Conservation (phyloP, 805 yeast species). For the Myxozyma kluyveri region DNA sequence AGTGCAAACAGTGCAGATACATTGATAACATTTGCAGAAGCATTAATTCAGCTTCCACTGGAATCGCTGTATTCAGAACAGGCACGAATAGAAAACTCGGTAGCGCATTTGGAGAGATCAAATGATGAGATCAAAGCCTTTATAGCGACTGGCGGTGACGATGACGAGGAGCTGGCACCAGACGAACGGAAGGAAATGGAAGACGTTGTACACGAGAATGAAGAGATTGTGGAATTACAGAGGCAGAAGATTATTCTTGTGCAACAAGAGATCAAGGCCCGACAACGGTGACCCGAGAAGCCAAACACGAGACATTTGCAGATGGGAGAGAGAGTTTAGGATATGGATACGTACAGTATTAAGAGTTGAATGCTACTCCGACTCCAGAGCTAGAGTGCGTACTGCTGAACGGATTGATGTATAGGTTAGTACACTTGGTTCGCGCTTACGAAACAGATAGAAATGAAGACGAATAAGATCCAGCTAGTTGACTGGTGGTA, state of each 20-base stretch:
- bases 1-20: too few relatives aligned
- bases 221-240: conserved; percentile 18
- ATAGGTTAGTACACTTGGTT: too few relatives aligned
- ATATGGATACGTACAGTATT: not conserved
- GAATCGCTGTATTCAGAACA: conserved; percentile 28
- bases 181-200: conserved; percentile 19
- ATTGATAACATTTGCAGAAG: conserved; percentile 14
- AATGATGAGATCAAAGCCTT: conserved; percentile 33
- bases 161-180: conserved; percentile 4
- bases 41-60: conserved; percentile 21
- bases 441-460: too few relatives aligned
- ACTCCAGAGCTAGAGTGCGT: too few relatives aligned
- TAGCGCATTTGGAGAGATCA: conserved; percentile 34
- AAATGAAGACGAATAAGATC: too few relatives aligned
- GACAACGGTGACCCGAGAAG: not conserved
- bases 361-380: too few relatives aligned
- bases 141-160: conserved; percentile 25
- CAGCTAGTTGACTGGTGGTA: too few relatives aligned
- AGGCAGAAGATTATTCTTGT: conserved; percentile 10
- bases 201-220: conserved; percentile 25
- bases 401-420: too few relatives aligned
- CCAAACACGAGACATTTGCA: not conserved
- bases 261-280: conserved; percentile 4
- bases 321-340: too few relatives aligned
- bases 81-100: conserved; percentile 34